Percentiles rank a stretch among this genome's conserved stretches.
Conservation (phyloP, 2,329 filamentous ascomycete genomes). For the Phyllosticta citribraziliensis region DNA sequence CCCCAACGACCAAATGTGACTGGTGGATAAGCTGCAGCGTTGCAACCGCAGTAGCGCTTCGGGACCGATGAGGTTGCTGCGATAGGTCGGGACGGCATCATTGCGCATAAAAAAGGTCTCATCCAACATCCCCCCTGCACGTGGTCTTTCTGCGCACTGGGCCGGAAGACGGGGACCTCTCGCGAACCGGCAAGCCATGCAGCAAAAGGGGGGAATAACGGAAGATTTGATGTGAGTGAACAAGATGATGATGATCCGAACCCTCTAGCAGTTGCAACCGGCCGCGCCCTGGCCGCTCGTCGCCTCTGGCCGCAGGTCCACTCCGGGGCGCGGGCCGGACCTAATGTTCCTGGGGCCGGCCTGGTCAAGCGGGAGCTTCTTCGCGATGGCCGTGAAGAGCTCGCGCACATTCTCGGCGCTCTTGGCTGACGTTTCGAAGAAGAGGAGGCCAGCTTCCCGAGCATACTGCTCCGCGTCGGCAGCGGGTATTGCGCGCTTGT, state of each 20-base stretch:
- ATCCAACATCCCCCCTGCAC: constrained; percentile 1
- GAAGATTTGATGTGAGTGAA: not conserved
- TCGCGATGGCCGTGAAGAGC: constrained; percentile 93
- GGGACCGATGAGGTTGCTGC: not conserved
- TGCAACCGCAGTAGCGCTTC: not conserved
- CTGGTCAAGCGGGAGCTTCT: constrained; percentile 94
- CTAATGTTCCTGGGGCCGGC: constrained; percentile 82
- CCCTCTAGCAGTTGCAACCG: constrained; percentile 53
- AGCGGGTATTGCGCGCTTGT: constrained; percentile 84
- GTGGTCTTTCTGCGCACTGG: not conserved
- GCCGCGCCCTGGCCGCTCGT: constrained; percentile 48
- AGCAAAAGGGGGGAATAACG: constrained; percentile 10
- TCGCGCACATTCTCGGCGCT: constrained; percentile 93
- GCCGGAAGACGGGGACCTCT: not conserved
- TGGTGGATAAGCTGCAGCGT: not conserved
- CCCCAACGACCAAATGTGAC: constrained; percentile 10
- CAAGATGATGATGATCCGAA: not conserved
- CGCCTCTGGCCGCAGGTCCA: constrained; percentile 56
- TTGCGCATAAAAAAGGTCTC: not conserved
- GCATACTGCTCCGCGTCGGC: constrained; percentile 94
- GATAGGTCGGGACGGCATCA: not conserved
- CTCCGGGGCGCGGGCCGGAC: constrained; percentile 50
- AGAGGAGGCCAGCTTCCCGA: constrained; percentile 82
- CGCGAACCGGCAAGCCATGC: not conserved
- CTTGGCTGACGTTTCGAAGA: constrained; percentile 98